A percentile compares a stretch with the other conserved stretches of the same genome.
Evolutionary conservation across 2,329 filamentous ascomycete genomes (phyloP).

Genomic region (Alternaria atra): DNA sequence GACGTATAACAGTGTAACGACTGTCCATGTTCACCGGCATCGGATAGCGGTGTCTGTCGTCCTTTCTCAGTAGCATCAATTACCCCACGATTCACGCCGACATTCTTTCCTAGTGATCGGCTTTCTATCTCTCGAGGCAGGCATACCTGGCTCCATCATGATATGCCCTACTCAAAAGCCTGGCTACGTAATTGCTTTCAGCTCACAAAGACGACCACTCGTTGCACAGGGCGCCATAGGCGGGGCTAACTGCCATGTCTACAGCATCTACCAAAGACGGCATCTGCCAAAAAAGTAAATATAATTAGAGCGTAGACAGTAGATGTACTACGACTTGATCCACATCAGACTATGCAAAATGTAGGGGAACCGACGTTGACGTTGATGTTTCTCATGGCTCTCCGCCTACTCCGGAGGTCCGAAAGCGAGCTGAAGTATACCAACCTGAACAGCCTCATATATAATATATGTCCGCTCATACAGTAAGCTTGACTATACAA

Average conservation of each 20-base stretch:
- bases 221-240: conserved; percentile 4
- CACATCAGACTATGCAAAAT: conserved; percentile 13
- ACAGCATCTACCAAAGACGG: background rate
- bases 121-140: background rate
- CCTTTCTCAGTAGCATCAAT: conserved; percentile 1
- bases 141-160: background rate
- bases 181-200: background rate
- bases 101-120: background rate
- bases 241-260: background rate
- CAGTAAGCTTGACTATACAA: background rate
- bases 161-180: background rate
- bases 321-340: background rate
- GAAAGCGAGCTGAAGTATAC: conserved; percentile 2
- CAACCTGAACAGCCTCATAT: background rate
- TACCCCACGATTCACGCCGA: background rate
- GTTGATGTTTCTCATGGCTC: conserved; percentile 29
- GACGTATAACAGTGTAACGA: conserved; percentile 1
- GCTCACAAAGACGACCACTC: background rate
- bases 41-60: conserved; percentile 15
- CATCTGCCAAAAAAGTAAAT: conserved; percentile 2
- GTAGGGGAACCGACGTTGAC: conserved; percentile 31
- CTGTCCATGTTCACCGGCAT: conserved; percentile 12
- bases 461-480: background rate
- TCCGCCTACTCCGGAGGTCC: conserved; percentile 32
- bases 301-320: background rate